These are phyloP conservation scores for Canavalia gladiata DNA, from an alignment of 306 rosid species.

Conservation along the genomic window DNA sequence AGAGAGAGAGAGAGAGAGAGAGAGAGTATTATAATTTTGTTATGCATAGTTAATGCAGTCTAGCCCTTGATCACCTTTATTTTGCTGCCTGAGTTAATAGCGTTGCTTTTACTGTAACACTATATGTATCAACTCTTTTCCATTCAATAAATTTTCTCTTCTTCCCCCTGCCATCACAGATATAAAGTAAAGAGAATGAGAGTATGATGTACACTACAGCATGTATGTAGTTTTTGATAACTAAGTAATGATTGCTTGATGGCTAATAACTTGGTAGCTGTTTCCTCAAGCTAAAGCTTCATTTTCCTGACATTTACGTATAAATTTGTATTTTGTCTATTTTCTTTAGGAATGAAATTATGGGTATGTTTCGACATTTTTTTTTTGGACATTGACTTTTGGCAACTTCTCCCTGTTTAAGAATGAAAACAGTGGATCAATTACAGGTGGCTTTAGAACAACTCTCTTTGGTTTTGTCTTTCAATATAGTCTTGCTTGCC, in stretches of 20 bases:
- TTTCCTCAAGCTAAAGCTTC: not conserved
- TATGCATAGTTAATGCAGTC: not conserved
- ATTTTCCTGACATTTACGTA: not conserved
- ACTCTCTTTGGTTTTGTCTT: slow-evolving; percentile 3
- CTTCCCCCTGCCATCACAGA: not conserved
- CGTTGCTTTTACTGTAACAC: not conserved
- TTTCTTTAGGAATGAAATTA: not conserved
- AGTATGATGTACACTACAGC: not conserved
- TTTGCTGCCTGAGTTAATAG: not conserved
- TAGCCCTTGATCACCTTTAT: slow-evolving; percentile 3
- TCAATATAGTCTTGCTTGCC: not conserved
- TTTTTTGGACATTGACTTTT: not conserved
- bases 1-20: not conserved
- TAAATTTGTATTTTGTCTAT: not conserved
- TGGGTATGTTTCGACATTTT: not conserved
- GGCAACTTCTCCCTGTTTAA: slow-evolving; percentile 16
- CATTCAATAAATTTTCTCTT: not conserved
- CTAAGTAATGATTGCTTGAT: not conserved
- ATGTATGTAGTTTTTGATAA: not conserved
- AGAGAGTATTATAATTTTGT: not conserved
- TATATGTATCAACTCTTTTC: not conserved
- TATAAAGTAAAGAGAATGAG: not conserved
- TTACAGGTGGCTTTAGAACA: not conserved
- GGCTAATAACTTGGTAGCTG: not conserved
- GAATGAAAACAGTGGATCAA: slow-evolving; percentile 27